These are phyloP conservation scores for Zygoascus sp. DNA, from an alignment of 1,139 yeast genomes.

Conservation along the genomic window DNA sequence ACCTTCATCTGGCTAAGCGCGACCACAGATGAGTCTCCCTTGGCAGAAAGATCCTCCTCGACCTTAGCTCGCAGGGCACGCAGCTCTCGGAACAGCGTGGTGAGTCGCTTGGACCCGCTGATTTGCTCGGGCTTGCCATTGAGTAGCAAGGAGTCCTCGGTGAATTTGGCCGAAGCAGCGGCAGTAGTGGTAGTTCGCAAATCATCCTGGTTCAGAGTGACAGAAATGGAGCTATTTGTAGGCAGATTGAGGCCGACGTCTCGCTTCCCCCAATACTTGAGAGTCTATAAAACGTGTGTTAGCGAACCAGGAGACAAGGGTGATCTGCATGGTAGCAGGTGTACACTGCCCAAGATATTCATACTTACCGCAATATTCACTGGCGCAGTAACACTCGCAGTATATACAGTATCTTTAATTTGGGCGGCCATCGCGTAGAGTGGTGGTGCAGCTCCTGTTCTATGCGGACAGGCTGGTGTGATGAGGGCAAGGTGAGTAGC, in stretches of 20 bases:
- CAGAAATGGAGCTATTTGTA: constrained; percentile 91
- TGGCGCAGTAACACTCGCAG: constrained; percentile 91
- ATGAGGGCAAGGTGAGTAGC: no score
- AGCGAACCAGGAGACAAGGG: no score
- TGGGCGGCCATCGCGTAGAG: constrained; percentile 3
- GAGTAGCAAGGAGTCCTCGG: constrained; percentile 70
- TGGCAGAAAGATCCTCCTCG: constrained; percentile 40
- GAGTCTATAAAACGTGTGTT: no score
- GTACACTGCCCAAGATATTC: not conserved
- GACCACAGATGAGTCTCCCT: constrained; percentile 49
- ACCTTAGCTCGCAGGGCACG: constrained; percentile 57
- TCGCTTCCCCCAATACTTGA: constrained; percentile 98
- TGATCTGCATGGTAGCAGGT: no score
- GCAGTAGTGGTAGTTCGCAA: constrained; percentile 89
- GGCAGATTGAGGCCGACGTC: constrained; percentile 84
- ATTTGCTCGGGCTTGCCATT: constrained; percentile 72
- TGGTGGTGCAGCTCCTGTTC: no score
- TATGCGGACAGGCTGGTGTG: no score
- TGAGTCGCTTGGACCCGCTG: constrained; percentile 59
- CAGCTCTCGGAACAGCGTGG: constrained; percentile 74
- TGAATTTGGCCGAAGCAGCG: constrained; percentile 55
- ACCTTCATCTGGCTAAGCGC: constrained; percentile 61
- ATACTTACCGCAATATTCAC: constrained; percentile 86
- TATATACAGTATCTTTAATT: constrained; percentile 37
- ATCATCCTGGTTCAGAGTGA: constrained; percentile 86